Evolutionary conservation across 768 basidiomycete species (phyloP).

Genomic region (Rickenella mellea): DNA sequence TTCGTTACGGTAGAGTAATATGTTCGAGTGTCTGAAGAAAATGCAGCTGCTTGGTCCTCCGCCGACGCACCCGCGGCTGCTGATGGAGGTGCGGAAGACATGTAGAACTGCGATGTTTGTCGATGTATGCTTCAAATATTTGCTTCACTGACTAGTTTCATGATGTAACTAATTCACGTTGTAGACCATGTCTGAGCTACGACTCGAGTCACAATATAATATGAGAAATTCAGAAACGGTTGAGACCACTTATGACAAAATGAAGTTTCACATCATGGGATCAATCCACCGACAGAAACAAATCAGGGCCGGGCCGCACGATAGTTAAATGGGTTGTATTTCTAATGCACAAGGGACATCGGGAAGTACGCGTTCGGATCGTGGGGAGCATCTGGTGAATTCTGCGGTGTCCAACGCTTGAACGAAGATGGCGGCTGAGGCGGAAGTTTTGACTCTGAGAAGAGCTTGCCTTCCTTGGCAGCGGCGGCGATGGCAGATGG

Average conservation of each 20-base stretch:
- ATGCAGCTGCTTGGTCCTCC: slow-evolving; percentile 52
- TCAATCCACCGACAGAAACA: too few relatives aligned
- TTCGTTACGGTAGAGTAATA: slow-evolving; percentile 67
- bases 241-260: too few relatives aligned
- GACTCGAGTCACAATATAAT: too few relatives aligned
- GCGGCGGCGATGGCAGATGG: slow-evolving; percentile 65
- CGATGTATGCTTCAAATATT: too few relatives aligned
- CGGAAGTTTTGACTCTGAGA: slow-evolving; percentile 57
- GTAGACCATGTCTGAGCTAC: too few relatives aligned
- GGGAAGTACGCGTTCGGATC: slow-evolving; percentile 77
- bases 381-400: slow-evolving; percentile 74
- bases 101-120: too few relatives aligned
- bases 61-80: slow-evolving; percentile 43
- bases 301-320: too few relatives aligned
- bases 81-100: slow-evolving; percentile 27
- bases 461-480: slow-evolving; percentile 45
- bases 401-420: slow-evolving; percentile 67
- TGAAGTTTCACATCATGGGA: too few relatives aligned
- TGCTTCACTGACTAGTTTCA: too few relatives aligned
- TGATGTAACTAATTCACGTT: too few relatives aligned
- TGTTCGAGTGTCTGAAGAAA: slow-evolving; percentile 74
- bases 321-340: too few relatives aligned
- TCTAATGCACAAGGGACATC: slow-evolving; percentile 47
- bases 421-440: slow-evolving; percentile 61
- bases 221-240: too few relatives aligned